phyloP scores from a whole-genome alignment of 257 asterid species.

The Nicotiana tabacum region DNA sequence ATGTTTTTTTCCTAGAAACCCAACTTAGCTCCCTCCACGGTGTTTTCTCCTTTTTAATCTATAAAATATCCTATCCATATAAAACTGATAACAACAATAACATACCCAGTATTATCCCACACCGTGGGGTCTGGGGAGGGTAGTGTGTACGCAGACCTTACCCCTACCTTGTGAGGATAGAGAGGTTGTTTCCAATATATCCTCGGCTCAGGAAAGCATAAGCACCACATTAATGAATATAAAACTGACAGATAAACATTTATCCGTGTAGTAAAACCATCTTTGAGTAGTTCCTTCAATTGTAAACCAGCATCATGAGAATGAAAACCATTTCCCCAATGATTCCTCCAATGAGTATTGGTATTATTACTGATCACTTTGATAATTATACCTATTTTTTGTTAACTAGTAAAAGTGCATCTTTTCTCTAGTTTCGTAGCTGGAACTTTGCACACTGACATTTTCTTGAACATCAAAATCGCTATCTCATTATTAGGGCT shows the following conservation, averaged over 20 bases:
- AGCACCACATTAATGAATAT: not conserved
- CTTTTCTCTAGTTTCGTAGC: not conserved
- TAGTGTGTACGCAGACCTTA: too few relatives aligned
- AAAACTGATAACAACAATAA: not conserved
- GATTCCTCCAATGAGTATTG: not conserved
- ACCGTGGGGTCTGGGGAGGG: too few relatives aligned
- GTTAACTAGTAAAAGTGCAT: not conserved
- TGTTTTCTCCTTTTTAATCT: not conserved
- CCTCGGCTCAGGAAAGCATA: too few relatives aligned
- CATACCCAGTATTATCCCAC: too few relatives aligned
- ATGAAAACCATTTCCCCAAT: not conserved
- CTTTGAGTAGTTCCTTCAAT: not conserved
- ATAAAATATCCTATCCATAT: not conserved
- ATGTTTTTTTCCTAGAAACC: not conserved
- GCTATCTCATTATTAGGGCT: constrained; percentile 35
- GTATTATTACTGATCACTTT: not conserved
- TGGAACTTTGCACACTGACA: not conserved
- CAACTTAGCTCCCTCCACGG: not conserved
- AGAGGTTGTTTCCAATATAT: too few relatives aligned
- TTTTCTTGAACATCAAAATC: not conserved
- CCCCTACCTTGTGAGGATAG: too few relatives aligned
- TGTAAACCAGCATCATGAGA: not conserved
- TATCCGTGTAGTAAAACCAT: not conserved
- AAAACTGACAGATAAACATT: not conserved
- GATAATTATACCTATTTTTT: not conserved